Base-by-base conservation (phyloP, 2,329 filamentous ascomycete genomes). In the Cladophialophora chaetospira region DNA sequence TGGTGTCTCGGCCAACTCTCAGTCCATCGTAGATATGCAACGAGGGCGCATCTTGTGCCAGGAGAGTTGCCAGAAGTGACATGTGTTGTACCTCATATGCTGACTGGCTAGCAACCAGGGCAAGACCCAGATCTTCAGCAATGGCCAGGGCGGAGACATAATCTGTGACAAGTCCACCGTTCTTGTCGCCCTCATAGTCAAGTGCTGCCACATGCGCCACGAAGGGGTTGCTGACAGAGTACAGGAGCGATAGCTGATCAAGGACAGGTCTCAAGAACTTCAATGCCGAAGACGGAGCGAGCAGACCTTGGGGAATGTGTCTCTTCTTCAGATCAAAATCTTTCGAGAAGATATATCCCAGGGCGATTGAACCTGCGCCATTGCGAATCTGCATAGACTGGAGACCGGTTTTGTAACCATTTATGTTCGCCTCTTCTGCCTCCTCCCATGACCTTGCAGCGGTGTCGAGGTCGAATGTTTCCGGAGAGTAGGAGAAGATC, bases 301-400 rank as follows among this genome's bases (percentile, higher is more conserved):
- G 77, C 62, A 99, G 86, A 13, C 90, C 87, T 80, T 99, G 94
- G 2, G 94, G 93, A 57, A 97, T 86, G 70, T 94, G 86, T 65
- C 92, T 86, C 81, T 94, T 97, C 78, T 83, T 85, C 68, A 96
- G 75, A 72, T 97, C 92, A 69, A 96, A 97, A 75, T 99, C 94
- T 69, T 91, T 90, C 60, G 92, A 97, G 81, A 97, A 99, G 72
- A 97, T 89, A 77, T 99, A 99, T 55, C 94, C 94, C 46, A 99
- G 82, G 19, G 94, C 91, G 70, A 97, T 88, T 63, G 89, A 86
- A 54, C 93, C 94, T 51, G 94, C 94, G 57, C 94, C 94, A 55
- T 88, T 84, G 52, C 94, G 84, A 40, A 92, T 95, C 78, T 99
- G 88, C 69, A 97, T 84, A 21, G 88, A 77, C 59, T 92, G 81